Percentiles rank a stretch among this genome's conserved stretches.
Conservation (phyloP, 805 yeast genomes). For the Jamesozyma rosinii region DNA sequence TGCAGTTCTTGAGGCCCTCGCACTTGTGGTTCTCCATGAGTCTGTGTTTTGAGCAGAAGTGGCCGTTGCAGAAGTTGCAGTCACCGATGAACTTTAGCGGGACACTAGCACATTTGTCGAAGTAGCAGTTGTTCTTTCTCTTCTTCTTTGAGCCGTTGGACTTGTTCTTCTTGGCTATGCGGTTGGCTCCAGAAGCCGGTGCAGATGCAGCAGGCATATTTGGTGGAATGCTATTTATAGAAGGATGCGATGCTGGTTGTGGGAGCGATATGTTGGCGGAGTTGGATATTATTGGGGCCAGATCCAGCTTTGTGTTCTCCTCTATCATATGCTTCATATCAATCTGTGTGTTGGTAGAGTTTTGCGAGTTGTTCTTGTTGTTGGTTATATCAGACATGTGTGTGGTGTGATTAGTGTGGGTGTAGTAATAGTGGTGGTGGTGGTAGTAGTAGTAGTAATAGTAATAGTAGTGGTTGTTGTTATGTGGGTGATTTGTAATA, state of each 20-base stretch:
- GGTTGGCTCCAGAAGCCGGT: constrained; percentile 4
- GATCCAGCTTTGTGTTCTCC: neutral
- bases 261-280: neutral
- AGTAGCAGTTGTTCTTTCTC: constrained; percentile 40
- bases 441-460: too few species aligned
- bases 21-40: constrained; percentile 79
- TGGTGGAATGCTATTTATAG: neutral
- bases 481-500: too few species aligned
- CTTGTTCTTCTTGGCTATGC: constrained; percentile 15
- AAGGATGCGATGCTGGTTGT: neutral
- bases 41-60: constrained; percentile 80
- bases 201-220: neutral
- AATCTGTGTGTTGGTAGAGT: neutral
- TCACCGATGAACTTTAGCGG: constrained; percentile 66
- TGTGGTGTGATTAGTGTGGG: too few species aligned
- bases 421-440: too few species aligned
- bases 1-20: constrained; percentile 66
- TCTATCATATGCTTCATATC: neutral
- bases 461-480: too few species aligned
- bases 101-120: constrained; percentile 50
- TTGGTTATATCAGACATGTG: neutral
- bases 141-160: constrained; percentile 17
- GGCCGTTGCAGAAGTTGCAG: constrained; percentile 76
- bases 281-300: neutral
- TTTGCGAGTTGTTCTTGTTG: neutral